Evolutionary conservation across 352 stramenopile genomes (phyloP), one percentile per base, ranked within the genome.

Genomic region (Achlya hypogyna): DNA sequence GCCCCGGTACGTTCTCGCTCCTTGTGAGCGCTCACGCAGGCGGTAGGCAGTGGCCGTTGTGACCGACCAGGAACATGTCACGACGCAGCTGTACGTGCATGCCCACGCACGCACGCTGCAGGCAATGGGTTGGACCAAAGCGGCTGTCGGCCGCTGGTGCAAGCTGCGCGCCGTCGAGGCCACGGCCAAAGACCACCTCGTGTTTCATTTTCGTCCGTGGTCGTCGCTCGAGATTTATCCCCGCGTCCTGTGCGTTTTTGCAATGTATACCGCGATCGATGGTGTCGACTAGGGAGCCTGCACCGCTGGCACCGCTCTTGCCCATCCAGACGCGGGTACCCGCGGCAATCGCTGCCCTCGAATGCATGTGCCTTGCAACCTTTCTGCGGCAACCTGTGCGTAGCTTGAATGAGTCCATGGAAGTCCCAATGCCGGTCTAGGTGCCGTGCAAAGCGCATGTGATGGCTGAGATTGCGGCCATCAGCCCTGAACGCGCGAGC

Each of bases 211-310:
- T 56, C 3, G 25, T 16, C 10, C 18, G 3, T 10, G 2, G 25
- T 56, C 49, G 25, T 56, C 49, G 25, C 25, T 56, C 8, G 49
- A 56, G 31, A 56, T 56, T n/a, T 35, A 56, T n/a, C 49, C 49
- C 49, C 4, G 31, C 49, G 25, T 56, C 4, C 31, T 10, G 8
- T 20, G 31, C 31, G 8, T 56, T 3, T 45, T n/a, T n/a, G n/a
- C n/a, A 1, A 56, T 20, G 31, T 10, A 20, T 56, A 16, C 8
- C 1, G 31, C 2, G 49, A 3, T n/a, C 1, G 2, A 56, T 3
- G 3, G 25, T 10, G 2, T 10, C 18, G 8, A 1, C 10, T 56
- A 56, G 49, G 31, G n/a, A 12, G 2, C 49, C 49, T 10, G 12
- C 25, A 10, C 31, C 10, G 2, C 49, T 9, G 2, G 12, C 8